Evolutionary conservation across 371 early-diverging fungal species (phyloP), one percentile per base, ranked within the genome.

Genomic region (Fennellomyces sp.): DNA sequence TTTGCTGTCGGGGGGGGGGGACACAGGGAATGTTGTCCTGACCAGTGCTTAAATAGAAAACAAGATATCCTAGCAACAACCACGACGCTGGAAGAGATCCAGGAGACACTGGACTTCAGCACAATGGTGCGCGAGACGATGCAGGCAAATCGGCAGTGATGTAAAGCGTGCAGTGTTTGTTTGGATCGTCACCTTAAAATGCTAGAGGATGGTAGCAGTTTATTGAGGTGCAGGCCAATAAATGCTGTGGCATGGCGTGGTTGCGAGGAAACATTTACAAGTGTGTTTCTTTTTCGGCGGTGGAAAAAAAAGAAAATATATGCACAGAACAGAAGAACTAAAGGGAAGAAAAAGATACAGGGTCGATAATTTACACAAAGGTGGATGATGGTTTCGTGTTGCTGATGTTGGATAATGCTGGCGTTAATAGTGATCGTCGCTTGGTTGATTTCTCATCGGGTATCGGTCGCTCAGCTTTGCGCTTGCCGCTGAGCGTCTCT

Each of bases 1-100:
- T 4, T 12, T n/a, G n/a, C n/a, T 11, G n/a, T n/a, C n/a, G n/a
- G n/a, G 10, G 21, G 5, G 15, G 0, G 45, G 48, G 5, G 23
- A 26, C 5, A 0, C 4, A 26, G 13, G 2, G 27, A 26, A 23
- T 15, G 10, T 26, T 23, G 11, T 17, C 17, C 31, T 56, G 29
- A 17, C 8, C 23, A 42, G 38, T 6, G 6, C 19, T 27, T 19
- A 29, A 28, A 57, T 52, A 60, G 60, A 33, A 60, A 52, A 33
- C 41, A 52, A 27, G 52, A 38, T 21, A 60, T 52, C 35, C 42
- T 60, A 0, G 53, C 52, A 15, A 60, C 52, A 15, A 60, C 51
- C 28, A 52, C 51, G 33, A 60, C 30, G 1, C 42, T 60, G 10
- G 30, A 51, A 28, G 60, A 60, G 15, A 52, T 52, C 11, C 60